Percentiles rank a stretch among this genome's conserved stretches.
phyloP scores from a whole-genome alignment of 345 rosid species.

The Rhizophora mangle region DNA sequence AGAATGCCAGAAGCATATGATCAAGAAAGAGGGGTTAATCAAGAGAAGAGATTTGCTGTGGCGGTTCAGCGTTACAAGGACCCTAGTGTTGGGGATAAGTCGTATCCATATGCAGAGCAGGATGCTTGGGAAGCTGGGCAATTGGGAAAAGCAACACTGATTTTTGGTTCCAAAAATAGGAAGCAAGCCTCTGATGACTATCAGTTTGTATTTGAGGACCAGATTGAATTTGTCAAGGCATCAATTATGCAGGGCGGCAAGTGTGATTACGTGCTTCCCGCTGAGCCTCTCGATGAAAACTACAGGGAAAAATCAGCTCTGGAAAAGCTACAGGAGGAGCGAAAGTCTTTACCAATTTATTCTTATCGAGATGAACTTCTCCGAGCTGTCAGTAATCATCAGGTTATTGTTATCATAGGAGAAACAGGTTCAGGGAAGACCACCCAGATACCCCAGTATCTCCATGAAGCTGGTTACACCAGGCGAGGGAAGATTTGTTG shows the following conservation, averaged over 20 bases:
- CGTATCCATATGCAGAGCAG: conserved; percentile 98
- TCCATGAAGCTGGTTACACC: conserved; percentile 84
- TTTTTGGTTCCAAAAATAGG: conserved; percentile 80
- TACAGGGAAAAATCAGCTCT: conserved; percentile 56
- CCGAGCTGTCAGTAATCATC: conserved; percentile 54
- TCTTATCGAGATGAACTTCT: conserved; percentile 78
- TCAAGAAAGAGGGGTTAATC: conserved; percentile 72
- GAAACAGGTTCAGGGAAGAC: conserved; percentile 94
- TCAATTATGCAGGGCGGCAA: conserved; percentile 80
- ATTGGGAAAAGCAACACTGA: conserved; percentile 76
- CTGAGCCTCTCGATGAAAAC: conserved; percentile 36
- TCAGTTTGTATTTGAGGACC: conserved; percentile 71
- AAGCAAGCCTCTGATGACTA: conserved; percentile 60
- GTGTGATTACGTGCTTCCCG: conserved; percentile 40
- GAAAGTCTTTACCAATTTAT: conserved; percentile 73
- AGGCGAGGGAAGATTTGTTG: conserved; percentile 81
- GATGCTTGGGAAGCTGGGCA: conserved; percentile 99
- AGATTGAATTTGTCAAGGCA: conserved; percentile 83
- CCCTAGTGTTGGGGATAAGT: conserved; percentile 61
- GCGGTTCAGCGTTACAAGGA: conserved; percentile 90
- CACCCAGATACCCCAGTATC: conserved; percentile 80
- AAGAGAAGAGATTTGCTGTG: conserved; percentile 92
- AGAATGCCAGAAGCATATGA: conserved; percentile 96
- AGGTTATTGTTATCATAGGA: conserved; percentile 84
- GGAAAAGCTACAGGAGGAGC: no score